These are phyloP conservation scores for Boletus rubescentipes DNA, from an alignment of 768 basidiomycete genomes.

Conservation along the genomic window DNA sequence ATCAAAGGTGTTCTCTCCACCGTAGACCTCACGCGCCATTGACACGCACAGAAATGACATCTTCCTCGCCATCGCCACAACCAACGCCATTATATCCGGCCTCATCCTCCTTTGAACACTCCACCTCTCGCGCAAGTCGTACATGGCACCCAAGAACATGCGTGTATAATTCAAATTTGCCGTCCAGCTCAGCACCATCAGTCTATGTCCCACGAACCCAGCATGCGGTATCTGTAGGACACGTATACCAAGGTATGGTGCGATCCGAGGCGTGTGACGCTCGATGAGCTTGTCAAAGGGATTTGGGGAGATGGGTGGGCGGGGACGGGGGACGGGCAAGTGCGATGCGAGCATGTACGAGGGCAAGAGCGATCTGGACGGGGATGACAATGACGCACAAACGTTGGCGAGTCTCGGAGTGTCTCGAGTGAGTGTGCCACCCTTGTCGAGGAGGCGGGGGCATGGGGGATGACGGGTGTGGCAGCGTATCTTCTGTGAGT, in stretches of 20 bases:
- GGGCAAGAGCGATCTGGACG: too few species aligned
- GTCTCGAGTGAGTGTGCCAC: constrained; percentile 83
- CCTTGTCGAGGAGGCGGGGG: constrained; percentile 86
- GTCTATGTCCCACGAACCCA: too few species aligned
- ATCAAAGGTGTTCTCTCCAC: too few species aligned
- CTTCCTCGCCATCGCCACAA: constrained; percentile 98
- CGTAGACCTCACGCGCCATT: constrained; percentile 51
- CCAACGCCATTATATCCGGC: constrained; percentile 96
- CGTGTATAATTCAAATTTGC: constrained; percentile 75
- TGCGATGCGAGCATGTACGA: too few species aligned
- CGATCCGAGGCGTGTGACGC: too few species aligned
- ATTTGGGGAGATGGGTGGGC: too few species aligned
- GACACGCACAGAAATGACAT: constrained; percentile 84
- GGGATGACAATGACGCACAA: too few species aligned
- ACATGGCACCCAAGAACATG: constrained; percentile 65
- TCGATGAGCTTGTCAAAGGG: too few species aligned
- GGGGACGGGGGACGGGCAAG: too few species aligned
- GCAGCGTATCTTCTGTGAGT: constrained; percentile 76
- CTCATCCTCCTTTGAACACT: constrained; percentile 92
- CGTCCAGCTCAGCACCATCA: constrained; percentile 80
- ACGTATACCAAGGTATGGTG: constrained; percentile 79
- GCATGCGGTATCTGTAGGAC: constrained; percentile 88
- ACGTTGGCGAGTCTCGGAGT: constrained; percentile 73
- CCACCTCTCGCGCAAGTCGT: constrained; percentile 70
- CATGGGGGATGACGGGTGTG: constrained; percentile 69